Evolutionary conservation across 2,329 filamentous ascomycete species (phyloP).

Genomic region (Meredithiella fracta): DNA sequence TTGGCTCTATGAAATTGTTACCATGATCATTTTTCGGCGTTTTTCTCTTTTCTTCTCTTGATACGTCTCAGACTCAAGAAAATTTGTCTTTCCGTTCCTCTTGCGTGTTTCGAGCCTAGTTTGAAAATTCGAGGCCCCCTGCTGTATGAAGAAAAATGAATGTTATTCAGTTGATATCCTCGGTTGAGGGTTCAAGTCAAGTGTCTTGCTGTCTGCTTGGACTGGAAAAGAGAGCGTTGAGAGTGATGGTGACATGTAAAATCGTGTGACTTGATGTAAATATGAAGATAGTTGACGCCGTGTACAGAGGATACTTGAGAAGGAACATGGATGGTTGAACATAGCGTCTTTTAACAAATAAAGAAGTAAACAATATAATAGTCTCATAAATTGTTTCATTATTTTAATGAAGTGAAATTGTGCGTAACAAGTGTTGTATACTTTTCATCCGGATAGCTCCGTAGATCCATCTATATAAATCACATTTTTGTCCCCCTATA

Average conservation of each 20-base stretch:
- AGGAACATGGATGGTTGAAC: too few relatives aligned
- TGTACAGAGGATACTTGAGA: too few relatives aligned
- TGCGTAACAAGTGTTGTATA: neutral
- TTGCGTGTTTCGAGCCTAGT: neutral
- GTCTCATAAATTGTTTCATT: too few relatives aligned
- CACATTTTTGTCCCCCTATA: neutral
- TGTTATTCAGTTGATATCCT: neutral
- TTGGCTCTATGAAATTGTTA: neutral
- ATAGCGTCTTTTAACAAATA: neutral
- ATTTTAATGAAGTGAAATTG: too few relatives aligned
- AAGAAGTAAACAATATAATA: neutral
- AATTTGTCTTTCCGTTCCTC: neutral
- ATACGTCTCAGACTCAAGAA: neutral
- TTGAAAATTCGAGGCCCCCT: neutral
- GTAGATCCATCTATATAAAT: neutral
- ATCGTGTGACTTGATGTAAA: neutral
- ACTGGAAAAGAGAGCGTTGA: too few relatives aligned
- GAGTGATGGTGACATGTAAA: too few relatives aligned
- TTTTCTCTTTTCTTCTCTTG: neutral
- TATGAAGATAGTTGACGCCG: too few relatives aligned
- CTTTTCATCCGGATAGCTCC: neutral
- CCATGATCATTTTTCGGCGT: neutral
- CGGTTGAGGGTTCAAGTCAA: neutral
- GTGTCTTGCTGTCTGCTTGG: too few relatives aligned
- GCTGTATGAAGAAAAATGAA: neutral